phyloP scores from a whole-genome alignment of 139 green algal genomes.

The Yamagishiella unicocca region DNA sequence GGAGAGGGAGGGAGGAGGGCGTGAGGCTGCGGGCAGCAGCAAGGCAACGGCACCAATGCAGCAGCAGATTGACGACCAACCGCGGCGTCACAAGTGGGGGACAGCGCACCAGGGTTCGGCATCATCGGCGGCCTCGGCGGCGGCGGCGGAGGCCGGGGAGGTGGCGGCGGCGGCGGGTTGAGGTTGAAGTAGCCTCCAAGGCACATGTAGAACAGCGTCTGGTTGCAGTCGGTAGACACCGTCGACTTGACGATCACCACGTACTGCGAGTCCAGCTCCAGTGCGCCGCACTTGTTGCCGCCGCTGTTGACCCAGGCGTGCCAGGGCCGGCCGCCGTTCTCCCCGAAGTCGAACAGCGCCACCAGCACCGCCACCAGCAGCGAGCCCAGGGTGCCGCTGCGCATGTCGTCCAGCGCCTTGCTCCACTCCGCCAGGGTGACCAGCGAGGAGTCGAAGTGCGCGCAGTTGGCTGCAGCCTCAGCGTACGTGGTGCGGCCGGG shows the following conservation, averaged over 20 bases:
- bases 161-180: neutral
- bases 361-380: neutral
- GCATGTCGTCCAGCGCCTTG: neutral
- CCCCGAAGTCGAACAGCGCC: conserved; percentile 17
- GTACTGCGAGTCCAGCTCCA: neutral
- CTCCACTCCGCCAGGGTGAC: neutral
- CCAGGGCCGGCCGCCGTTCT: neutral
- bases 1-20: neutral
- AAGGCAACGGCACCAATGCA: too few species aligned
- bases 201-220: conserved; percentile 27
- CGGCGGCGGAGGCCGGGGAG: neutral
- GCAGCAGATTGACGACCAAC: too few species aligned
- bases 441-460: neutral
- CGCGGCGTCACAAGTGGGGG: too few species aligned
- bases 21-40: neutral
- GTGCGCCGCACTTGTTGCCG: neutral
- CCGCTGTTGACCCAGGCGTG: neutral
- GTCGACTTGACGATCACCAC: neutral
- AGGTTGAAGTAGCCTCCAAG: conserved; percentile 8
- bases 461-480: neutral
- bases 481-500: neutral
- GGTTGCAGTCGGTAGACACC: neutral
- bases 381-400: neutral
- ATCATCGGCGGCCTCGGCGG: neutral
- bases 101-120: neutral